These are phyloP conservation scores for Lunularia cruciata DNA, from an alignment of 225 moss, liverwort and hornwort genomes.

Conservation along the genomic window DNA sequence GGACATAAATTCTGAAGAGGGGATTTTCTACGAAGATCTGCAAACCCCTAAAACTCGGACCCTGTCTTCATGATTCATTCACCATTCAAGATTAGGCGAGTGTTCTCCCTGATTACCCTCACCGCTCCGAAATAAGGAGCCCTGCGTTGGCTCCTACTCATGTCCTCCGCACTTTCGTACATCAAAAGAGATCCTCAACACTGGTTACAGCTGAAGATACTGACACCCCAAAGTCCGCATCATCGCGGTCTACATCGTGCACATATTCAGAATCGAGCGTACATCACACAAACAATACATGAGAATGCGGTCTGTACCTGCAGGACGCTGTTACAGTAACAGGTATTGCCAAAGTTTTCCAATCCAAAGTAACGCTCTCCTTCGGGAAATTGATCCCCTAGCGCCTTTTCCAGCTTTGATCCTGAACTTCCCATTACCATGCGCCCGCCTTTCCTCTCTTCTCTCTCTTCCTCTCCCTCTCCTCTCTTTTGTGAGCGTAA, in stretches of 20 bases:
- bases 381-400: slow-evolving; percentile 95
- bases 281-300: not conserved
- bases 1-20: not conserved
- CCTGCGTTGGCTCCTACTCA: not conserved
- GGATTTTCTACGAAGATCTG: not conserved
- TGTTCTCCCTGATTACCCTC: not conserved
- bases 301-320: slow-evolving; percentile 52
- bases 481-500: not conserved
- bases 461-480: not conserved
- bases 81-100: not conserved
- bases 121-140: not conserved
- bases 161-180: too few relatives aligned
- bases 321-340: slow-evolving; percentile 95
- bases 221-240: not conserved
- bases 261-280: not conserved
- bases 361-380: slow-evolving; percentile 91
- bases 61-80: not conserved
- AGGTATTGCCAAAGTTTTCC: slow-evolving; percentile 96
- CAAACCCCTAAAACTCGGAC: not conserved
- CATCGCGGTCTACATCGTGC: not conserved
- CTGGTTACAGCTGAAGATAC: not conserved
- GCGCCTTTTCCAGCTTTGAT: slow-evolving; percentile 98
- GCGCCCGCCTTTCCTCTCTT: slow-evolving; percentile 43
- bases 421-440: slow-evolving; percentile 99
- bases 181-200: not conserved